Percentiles rank a stretch among this genome's conserved stretches.
Evolutionary conservation across 306 rosid species (phyloP).

Genomic region (Rosa multiflora): DNA sequence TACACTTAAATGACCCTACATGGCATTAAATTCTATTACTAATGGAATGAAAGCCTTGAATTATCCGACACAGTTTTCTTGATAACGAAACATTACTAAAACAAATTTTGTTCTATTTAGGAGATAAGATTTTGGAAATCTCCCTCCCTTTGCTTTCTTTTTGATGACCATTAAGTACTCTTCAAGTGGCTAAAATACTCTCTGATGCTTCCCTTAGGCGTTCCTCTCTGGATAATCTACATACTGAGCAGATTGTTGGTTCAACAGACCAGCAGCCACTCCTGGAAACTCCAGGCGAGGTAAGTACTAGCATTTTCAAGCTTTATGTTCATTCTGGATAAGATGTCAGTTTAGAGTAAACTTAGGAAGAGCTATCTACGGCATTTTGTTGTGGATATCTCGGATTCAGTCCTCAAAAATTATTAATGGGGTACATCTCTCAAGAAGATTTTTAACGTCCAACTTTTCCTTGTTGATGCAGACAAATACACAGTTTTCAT

Average conservation of each 20-base stretch:
- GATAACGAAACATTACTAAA: conserved; percentile 9
- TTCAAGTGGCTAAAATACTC: conserved; percentile 26
- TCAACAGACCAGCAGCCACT: conserved; percentile 81
- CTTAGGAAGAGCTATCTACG: neutral
- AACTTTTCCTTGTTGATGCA: neutral
- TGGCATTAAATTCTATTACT: conserved; percentile 8
- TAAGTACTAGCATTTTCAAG: conserved; percentile 32
- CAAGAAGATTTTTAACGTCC: neutral
- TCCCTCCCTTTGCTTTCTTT: conserved; percentile 2
- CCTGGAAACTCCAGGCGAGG: conserved; percentile 96
- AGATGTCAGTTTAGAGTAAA: neutral
- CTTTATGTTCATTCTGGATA: neutral
- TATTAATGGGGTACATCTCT: conserved; percentile 17
- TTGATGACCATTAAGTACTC: conserved; percentile 9
- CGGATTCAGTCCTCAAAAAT: conserved; percentile 19
- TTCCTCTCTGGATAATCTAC: conserved; percentile 44
- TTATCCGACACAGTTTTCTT: conserved; percentile 23
- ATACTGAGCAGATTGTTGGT: conserved; percentile 53
- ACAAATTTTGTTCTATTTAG: neutral
- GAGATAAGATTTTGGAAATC: neutral
- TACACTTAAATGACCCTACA: neutral
- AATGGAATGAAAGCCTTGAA: conserved; percentile 19
- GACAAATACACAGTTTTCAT: neutral
- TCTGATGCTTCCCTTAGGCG: conserved; percentile 41
- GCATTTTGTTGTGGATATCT: conserved; percentile 8